phyloP scores from a whole-genome alignment of 2,329 filamentous ascomycete species.

The Fusarium miscanthi region DNA sequence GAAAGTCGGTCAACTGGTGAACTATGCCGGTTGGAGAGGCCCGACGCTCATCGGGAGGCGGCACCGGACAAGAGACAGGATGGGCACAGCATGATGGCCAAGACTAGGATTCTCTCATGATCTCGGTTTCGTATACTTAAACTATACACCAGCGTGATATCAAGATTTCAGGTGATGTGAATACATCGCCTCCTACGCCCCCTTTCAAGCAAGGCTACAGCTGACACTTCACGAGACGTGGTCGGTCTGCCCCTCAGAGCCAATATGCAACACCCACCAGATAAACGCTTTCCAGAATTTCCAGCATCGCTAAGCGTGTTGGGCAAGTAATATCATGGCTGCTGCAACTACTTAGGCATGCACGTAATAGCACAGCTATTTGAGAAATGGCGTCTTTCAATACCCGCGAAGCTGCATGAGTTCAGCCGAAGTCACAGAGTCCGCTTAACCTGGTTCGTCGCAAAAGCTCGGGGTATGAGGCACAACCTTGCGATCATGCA shows the following conservation, averaged over 20 bases:
- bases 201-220: slow-evolving; percentile 21
- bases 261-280: slow-evolving; percentile 10
- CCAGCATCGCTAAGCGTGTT: background rate
- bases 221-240: slow-evolving; percentile 6
- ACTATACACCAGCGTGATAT: background rate
- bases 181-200: background rate
- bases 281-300: slow-evolving; percentile 19
- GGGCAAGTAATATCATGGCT: slow-evolving; percentile 11
- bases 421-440: slow-evolving; percentile 24
- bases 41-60: slow-evolving; percentile 31
- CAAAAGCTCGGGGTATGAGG: slow-evolving; percentile 6
- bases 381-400: slow-evolving; percentile 10
- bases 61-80: slow-evolving; percentile 13
- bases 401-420: slow-evolving; percentile 25
- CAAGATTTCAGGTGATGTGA: background rate
- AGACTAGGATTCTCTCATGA: background rate
- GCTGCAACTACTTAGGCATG: slow-evolving; percentile 28
- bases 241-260: background rate
- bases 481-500: slow-evolving; percentile 41
- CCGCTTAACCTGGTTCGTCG: slow-evolving; percentile 8
- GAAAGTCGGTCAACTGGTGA: slow-evolving; percentile 27
- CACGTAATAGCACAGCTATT: slow-evolving; percentile 23
- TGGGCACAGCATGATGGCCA: slow-evolving; percentile 3
- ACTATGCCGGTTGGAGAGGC: slow-evolving; percentile 8
- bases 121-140: background rate